Percentiles rank a stretch among this genome's conserved stretches.
Conservation (phyloP, 108 stramenopile species). For the Fragilaria radians region DNA sequence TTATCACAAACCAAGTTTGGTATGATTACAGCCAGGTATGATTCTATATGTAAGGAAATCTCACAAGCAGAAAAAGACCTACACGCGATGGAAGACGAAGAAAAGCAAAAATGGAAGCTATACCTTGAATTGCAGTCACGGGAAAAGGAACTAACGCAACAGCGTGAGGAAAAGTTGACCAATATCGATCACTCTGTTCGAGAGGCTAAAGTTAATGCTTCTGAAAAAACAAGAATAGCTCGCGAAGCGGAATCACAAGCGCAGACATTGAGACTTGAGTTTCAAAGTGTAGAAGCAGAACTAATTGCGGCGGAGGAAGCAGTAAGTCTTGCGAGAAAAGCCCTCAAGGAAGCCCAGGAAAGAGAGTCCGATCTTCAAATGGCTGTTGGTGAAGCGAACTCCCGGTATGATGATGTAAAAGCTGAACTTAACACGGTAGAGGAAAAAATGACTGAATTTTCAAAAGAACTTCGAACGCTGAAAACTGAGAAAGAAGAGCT, state of each 20-base stretch:
- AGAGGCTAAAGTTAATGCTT: constrained; percentile 57
- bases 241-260: constrained; percentile 63
- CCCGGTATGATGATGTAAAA: constrained; percentile 69
- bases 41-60: constrained; percentile 63
- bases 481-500: constrained; percentile 43
- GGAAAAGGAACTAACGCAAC: constrained; percentile 74
- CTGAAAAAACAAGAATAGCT: constrained; percentile 46
- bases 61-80: constrained; percentile 46
- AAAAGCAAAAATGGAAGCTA: constrained; percentile 66
- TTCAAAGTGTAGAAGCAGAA: constrained; percentile 69
- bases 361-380: constrained; percentile 58
- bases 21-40: constrained; percentile 65
- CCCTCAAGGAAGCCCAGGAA: constrained; percentile 50
- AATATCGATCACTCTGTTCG: constrained; percentile 62
- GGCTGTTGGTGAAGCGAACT: constrained; percentile 72
- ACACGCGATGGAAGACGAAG: constrained; percentile 63
- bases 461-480: constrained; percentile 64
- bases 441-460: constrained; percentile 53
- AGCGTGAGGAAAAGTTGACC: constrained; percentile 65
- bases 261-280: constrained; percentile 70
- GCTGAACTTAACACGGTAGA: constrained; percentile 59
- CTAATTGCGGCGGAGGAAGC: constrained; percentile 56
- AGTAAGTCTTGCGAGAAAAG: constrained; percentile 48
- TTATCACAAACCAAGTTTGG: constrained; percentile 83
- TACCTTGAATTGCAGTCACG: constrained; percentile 75